Conservation (phyloP, 208 protist genomes). For the Histomonas meleagridis region DNA sequence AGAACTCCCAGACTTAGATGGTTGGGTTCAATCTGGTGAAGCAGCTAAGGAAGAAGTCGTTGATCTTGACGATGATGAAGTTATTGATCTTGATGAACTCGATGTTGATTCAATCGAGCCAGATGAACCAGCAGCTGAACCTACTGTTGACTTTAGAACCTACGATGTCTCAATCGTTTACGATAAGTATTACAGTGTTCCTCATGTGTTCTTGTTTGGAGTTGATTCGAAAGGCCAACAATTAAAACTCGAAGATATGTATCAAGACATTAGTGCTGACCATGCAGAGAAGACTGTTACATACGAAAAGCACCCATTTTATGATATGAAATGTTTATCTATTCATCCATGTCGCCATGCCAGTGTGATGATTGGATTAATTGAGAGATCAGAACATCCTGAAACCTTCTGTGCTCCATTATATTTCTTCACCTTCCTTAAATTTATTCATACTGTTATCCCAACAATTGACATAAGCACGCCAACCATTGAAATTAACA, state of each 20-base stretch:
- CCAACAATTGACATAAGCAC: constrained; percentile 26
- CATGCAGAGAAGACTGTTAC: constrained; percentile 25
- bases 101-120: not conserved
- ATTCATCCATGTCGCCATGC: constrained; percentile 1
- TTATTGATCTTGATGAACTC: not conserved
- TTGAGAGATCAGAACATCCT: not conserved
- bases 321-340: not conserved
- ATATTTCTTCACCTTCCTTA: not conserved
- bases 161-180: constrained; percentile 25
- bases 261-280: constrained; percentile 31
- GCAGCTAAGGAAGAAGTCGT: not conserved
- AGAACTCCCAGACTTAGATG: not conserved
- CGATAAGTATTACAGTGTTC: constrained; percentile 17
- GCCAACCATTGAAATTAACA: not conserved
- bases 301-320: not conserved
- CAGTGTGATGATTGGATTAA: not conserved
- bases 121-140: not conserved
- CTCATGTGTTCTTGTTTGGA: constrained; percentile 6
- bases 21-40: not conserved
- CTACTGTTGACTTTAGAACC: not conserved
- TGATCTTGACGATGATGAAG: not conserved
- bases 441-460: constrained; percentile 33
- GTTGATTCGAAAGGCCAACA: not conserved
- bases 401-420: constrained; percentile 1
- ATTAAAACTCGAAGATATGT: not conserved